Evolutionary conservation across 441 rosid genomes (phyloP), one percentile per base, ranked within the genome.

Genomic region (Gossypium trilobum): DNA sequence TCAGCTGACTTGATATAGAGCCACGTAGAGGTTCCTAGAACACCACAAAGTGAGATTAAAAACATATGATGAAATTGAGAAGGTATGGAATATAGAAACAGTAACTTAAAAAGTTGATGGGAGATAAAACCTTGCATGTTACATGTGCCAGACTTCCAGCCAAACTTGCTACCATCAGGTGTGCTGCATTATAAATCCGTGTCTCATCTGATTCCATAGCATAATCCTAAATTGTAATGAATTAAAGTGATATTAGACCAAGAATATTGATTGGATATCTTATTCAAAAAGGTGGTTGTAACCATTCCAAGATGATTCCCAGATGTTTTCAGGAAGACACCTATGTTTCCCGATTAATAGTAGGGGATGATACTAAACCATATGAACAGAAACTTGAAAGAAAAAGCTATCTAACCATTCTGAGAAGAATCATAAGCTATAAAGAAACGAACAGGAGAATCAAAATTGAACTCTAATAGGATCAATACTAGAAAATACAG

Each of bases 101-200:
- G 65, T 19, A 19, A 67, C 91, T 79, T 73, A 83, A 70, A 27
- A 73, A 65, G 67, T 52, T 23, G 57, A 29, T 48, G 54, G 29
- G 64, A 63, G 36, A 44, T 39, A 56, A 72, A 66, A 80, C 56
- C 99, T 95, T 95, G 99, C 99, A 95, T 19, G 98, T 93, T 58
- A 90, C 99, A 82, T 96, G 99, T 74, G 99, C 99, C 48, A 96
- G 80, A 85, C 99, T 96, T 82, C 98, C 99, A 55, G 99, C 95
- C 83, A 96, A 80, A 83, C 97, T 93, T 31, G 98, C 98, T 75
- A 91, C 99, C 99, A 96, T 96, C 86, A 93, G 87, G 78, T 93
- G 97, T 29, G 98, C 99, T 5, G 98, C 99, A 82, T 87, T 89
- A 82, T 89, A 88, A 70, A 96, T 91, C 22, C 96, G 91, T 22